Percentiles rank a stretch among this genome's conserved stretches.
These are phyloP conservation scores for Didymella lethalis DNA, from an alignment of 2,329 filamentous ascomycete genomes.

Conservation along the genomic window DNA sequence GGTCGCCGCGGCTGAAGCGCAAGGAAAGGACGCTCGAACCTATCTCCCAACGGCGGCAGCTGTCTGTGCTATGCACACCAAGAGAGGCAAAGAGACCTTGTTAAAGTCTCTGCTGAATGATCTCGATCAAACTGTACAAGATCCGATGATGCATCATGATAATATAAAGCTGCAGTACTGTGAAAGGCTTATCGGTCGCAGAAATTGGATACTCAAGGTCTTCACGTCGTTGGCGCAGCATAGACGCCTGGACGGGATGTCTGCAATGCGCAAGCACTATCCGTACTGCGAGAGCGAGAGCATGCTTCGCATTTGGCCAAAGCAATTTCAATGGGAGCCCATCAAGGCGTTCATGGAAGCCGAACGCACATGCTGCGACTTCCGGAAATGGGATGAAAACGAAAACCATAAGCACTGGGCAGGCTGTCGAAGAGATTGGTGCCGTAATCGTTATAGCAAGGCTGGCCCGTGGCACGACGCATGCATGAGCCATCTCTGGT, in stretches of 20 bases:
- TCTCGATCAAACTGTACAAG: not conserved
- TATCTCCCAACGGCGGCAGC: slow-evolving; percentile 6
- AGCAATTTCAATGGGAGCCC: not conserved
- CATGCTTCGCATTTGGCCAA: not conserved
- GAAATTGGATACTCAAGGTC: not conserved
- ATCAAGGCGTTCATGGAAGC: not conserved
- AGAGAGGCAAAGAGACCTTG: not conserved
- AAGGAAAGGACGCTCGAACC: not conserved
- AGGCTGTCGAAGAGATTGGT: not conserved
- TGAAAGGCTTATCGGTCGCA: not conserved
- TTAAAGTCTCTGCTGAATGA: not conserved
- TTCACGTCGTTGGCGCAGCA: not conserved
- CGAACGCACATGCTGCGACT: not conserved
- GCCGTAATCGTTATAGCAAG: not conserved
- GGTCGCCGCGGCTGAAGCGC: not conserved
- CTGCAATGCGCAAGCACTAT: not conserved
- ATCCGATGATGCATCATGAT: not conserved
- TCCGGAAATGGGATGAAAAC: not conserved
- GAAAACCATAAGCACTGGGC: not conserved
- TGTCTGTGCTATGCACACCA: not conserved
- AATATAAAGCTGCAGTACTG: not conserved
- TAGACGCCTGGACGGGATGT: not conserved
- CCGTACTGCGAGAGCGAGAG: not conserved
- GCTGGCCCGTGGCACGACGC: not conserved
- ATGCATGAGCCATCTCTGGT: not conserved